Percentiles rank a stretch among this genome's conserved stretches.
Conservation (phyloP, 257 asterid species). For the Primulina huaijiensis region DNA sequence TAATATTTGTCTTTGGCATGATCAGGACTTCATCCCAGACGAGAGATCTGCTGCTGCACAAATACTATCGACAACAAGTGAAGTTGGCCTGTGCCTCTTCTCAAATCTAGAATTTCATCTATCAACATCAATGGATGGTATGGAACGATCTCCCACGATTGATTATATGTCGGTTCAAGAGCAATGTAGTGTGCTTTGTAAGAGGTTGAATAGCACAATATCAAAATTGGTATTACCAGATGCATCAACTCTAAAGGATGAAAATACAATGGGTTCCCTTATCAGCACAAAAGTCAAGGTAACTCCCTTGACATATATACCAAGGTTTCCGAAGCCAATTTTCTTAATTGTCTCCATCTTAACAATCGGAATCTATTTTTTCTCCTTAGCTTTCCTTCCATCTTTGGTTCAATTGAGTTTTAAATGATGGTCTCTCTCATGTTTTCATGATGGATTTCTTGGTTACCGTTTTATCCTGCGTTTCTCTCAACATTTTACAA, state of each 20-base stretch:
- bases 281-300: conserved; percentile 64
- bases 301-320: conserved; percentile 66
- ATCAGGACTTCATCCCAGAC: conserved; percentile 53
- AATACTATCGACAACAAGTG: conserved; percentile 62
- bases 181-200: conserved; percentile 51
- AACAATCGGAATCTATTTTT: conserved; percentile 52
- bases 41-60: conserved; percentile 57
- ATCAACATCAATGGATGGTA: conserved; percentile 36
- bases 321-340: conserved; percentile 51
- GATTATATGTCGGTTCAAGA: conserved; percentile 38
- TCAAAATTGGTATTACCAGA: conserved; percentile 47
- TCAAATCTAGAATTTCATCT: conserved; percentile 70
- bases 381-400: conserved; percentile 34
- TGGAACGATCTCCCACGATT: conserved; percentile 29
- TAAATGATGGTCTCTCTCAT: conserved; percentile 12
- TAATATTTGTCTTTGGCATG: conserved; percentile 20
- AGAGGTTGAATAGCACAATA: conserved; percentile 54
- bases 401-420: conserved; percentile 31
- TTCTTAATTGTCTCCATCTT: conserved; percentile 52
- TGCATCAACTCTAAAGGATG: conserved; percentile 33
- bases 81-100: conserved; percentile 60
- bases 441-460: conserved; percentile 19
- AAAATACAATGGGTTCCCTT: conserved; percentile 26
- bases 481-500: not conserved
- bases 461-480: not conserved